Conservation (phyloP, 23 red algal species). For the Gracilaria caudata region DNA sequence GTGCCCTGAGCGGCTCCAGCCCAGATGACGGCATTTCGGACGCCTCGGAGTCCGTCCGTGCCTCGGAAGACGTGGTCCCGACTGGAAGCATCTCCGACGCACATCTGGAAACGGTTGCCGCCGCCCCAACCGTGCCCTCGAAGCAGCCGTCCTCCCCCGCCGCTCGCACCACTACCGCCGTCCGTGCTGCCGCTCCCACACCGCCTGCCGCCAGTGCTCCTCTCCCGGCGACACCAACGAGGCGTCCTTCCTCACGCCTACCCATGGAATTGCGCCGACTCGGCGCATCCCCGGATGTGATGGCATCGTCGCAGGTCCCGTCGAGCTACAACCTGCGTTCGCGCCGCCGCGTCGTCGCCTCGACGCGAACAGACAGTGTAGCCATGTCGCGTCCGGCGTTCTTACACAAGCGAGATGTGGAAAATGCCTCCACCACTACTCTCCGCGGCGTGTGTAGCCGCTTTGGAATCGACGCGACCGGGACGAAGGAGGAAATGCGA, state of each 20-base stretch:
- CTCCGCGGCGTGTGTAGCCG: slow-evolving; percentile 6
- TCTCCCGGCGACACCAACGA: not conserved
- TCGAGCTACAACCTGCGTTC: slow-evolving; percentile 20
- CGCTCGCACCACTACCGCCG: not conserved
- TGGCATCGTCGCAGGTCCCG: not conserved
- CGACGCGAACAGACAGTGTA: slow-evolving; percentile 33
- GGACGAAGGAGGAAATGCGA: slow-evolving; percentile 12
- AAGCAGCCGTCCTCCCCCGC: not conserved
- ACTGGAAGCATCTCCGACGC: not conserved
- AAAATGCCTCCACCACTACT: slow-evolving; percentile 22
- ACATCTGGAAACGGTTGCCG: not conserved
- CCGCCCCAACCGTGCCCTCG: not conserved
- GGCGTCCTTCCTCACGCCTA: slow-evolving; percentile 7
- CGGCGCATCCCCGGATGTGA: not conserved
- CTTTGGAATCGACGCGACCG: slow-evolving; percentile 13
- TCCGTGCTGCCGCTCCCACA: not conserved
- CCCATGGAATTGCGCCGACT: slow-evolving; percentile 11
- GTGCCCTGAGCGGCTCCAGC: slow-evolving; percentile 2
- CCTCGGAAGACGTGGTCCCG: not conserved
- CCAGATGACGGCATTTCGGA: not conserved
- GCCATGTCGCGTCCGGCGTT: slow-evolving; percentile 33
- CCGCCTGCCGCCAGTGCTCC: not conserved
- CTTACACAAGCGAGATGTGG: slow-evolving; percentile 7
- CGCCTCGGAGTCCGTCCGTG: not conserved
- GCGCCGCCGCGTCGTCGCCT: slow-evolving; percentile 4